Conservation (phyloP, 495 filamentous ascomycete species). For the Sporormia fimetaria region DNA sequence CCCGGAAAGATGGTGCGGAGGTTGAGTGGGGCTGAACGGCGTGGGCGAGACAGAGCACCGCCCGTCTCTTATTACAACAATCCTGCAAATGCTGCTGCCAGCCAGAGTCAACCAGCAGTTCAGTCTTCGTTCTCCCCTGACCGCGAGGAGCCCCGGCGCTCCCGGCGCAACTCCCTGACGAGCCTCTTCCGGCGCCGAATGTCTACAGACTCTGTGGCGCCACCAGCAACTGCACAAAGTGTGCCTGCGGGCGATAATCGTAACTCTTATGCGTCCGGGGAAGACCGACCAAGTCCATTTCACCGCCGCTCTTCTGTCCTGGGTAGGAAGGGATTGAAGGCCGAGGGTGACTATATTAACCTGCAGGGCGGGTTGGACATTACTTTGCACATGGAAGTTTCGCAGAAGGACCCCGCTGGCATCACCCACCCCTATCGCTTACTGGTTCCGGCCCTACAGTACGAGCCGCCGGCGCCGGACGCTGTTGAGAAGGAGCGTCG, state of each 20-base stretch:
- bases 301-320: conserved; percentile 63
- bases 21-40: conserved; percentile 17
- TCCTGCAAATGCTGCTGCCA: conserved; percentile 14
- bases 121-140: conserved; percentile 20
- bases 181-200: conserved; percentile 14
- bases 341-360: conserved; percentile 40
- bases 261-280: not conserved
- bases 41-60: conserved; percentile 8
- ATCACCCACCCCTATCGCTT: conserved; percentile 78
- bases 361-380: conserved; percentile 73
- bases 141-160: conserved; percentile 6
- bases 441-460: conserved; percentile 64
- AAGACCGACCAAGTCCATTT: conserved; percentile 43
- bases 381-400: conserved; percentile 75
- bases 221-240: conserved; percentile 12
- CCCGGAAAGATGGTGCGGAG: conserved; percentile 26
- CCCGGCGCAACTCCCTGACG: conserved; percentile 19
- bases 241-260: conserved; percentile 3
- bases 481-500: conserved; percentile 6
- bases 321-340: conserved; percentile 44
- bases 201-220: conserved; percentile 8
- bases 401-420: conserved; percentile 72
- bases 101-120: conserved; percentile 3
- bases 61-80: conserved; percentile 25
- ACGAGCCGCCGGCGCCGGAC: conserved; percentile 29